Evolutionary conservation across 352 stramenopile species (phyloP).

Genomic region (Globisporangium megalacanthum): DNA sequence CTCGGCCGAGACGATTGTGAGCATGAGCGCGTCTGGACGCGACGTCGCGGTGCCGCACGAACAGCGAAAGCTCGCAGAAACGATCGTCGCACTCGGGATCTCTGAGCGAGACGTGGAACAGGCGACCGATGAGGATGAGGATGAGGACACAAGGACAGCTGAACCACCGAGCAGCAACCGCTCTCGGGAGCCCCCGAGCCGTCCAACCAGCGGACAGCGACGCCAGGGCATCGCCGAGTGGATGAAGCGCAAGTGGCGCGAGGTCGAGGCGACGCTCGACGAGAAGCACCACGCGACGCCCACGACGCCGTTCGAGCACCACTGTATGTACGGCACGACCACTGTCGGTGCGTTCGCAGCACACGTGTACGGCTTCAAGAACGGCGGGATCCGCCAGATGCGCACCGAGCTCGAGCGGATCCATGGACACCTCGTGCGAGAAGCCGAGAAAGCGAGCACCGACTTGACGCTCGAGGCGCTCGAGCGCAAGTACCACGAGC

Average conservation of each 20-base stretch:
- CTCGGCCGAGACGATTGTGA: slow-evolving; percentile 70
- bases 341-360: slow-evolving; percentile 81
- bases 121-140: slow-evolving; percentile 12
- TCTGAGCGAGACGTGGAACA: slow-evolving; percentile 41
- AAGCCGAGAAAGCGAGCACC: slow-evolving; percentile 44
- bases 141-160: not conserved
- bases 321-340: slow-evolving; percentile 72
- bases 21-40: slow-evolving; percentile 37
- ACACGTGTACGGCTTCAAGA: slow-evolving; percentile 80
- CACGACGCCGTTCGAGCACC: slow-evolving; percentile 37
- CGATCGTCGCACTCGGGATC: slow-evolving; percentile 66
- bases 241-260: slow-evolving; percentile 17
- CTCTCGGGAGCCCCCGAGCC: not conserved
- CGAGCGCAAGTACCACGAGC: slow-evolving; percentile 71
- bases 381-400: slow-evolving; percentile 71
- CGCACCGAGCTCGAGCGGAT: slow-evolving; percentile 58
- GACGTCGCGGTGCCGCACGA: slow-evolving; percentile 35
- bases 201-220: slow-evolving; percentile 9
- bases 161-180: not conserved
- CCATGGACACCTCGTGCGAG: slow-evolving; percentile 37
- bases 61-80: slow-evolving; percentile 64
- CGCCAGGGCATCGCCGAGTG: slow-evolving; percentile 11
- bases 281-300: slow-evolving; percentile 1
- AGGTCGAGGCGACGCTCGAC: slow-evolving; percentile 8
- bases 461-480: slow-evolving; percentile 71